phyloP scores from a whole-genome alignment of 2,329 filamentous ascomycete genomes.

The Leptosphaerulina australis region DNA sequence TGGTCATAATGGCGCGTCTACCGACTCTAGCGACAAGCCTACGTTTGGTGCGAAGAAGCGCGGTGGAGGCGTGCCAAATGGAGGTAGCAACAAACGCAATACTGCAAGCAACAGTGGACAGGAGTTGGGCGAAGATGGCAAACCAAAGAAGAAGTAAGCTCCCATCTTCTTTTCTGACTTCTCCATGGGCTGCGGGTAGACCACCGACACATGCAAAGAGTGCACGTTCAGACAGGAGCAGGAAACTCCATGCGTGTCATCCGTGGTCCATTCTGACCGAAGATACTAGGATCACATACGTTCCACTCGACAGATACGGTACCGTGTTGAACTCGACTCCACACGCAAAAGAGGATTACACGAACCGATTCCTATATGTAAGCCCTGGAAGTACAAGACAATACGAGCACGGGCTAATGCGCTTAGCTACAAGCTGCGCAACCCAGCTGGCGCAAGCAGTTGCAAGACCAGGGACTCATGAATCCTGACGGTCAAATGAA shows the following conservation, averaged over 20 bases:
- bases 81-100: conserved; percentile 2
- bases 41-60: conserved; percentile 14
- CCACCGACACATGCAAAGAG: neutral
- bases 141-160: conserved; percentile 12
- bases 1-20: conserved; percentile 20
- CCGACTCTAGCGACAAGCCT: conserved; percentile 8
- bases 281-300: conserved; percentile 15
- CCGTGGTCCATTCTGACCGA: conserved; percentile 33
- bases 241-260: conserved; percentile 17
- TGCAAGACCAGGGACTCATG: conserved; percentile 39
- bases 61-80: conserved; percentile 9
- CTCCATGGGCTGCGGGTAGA: conserved; percentile 4
- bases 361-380: conserved; percentile 35
- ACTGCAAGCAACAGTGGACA: conserved; percentile 4
- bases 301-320: conserved; percentile 8
- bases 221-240: conserved; percentile 2
- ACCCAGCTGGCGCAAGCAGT: conserved; percentile 48
- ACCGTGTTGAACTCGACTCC: conserved; percentile 30
- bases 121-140: conserved; percentile 10
- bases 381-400: conserved; percentile 1
- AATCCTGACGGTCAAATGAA: conserved; percentile 64
- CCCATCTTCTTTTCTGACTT: conserved; percentile 7
- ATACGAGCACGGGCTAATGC: conserved; percentile 15
- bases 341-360: conserved; percentile 32
- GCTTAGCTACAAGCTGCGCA: conserved; percentile 27